Base-by-base conservation (phyloP, 495 filamentous ascomycete species). In the Penicillium nucicola region DNA sequence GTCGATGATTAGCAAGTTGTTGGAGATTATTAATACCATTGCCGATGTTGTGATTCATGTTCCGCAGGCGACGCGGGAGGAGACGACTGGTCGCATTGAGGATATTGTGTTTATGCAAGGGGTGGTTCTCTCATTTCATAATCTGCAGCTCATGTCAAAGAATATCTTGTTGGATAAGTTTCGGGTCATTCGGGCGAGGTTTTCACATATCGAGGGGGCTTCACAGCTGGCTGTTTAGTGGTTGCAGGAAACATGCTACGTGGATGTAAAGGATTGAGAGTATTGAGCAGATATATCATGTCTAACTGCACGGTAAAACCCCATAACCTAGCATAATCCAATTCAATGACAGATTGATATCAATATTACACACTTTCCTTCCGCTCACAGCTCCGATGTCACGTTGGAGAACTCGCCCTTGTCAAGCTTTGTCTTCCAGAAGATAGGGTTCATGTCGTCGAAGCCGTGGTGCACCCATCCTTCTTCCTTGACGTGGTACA, bases 391-490 rank as follows among this genome's bases (percentile, higher is more conserved):
- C 61, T 87, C 80, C 58, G 87, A 85, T 20, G 90, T 95, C 48
- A 98, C 93, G 71, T 97, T 97, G 50, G 89, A 92, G 71, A 98
- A 98, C 75, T 98, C 93, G 62, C 90, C 91, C 78, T 92, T 93
- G 70, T 96, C 88, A 61, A 97, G 71, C 85, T 97, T 98, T 35
- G 89, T 96, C 82, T 95, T 88, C 93, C 95, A 97, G 84, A 97
- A 97, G 60, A 97, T 90, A 19, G 90, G 89, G 77, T 93, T 90
- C 55, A 90, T 95, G 66, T 95, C 90, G 66, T 76, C 88, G 78
- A 98, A 98, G 40, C 93, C 93, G 64, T 97, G 92, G 79, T 95
- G 96, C 54, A 92, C 90, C 93, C 93, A 98, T 52, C 93, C 93
- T 52, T 88, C 85, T 74, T 97, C 92, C 84, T 96, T 97, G 62